Evolutionary conservation across 495 filamentous ascomycete species (phyloP).

Genomic region (Hypoxylon lenormandii): DNA sequence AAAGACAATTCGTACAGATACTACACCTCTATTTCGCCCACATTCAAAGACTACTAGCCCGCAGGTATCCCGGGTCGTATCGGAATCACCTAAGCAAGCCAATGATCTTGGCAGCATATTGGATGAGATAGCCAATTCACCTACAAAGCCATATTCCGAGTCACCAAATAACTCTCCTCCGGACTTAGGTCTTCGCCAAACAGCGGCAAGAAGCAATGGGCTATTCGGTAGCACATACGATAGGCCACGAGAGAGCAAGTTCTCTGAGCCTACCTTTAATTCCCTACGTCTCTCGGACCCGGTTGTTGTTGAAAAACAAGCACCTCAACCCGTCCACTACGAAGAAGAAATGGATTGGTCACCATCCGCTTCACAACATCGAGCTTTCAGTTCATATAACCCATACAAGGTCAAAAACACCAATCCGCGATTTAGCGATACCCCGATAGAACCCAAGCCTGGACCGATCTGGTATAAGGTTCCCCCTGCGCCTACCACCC

Average conservation of each 20-base stretch:
- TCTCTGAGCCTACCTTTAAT: slow-evolving; percentile 13
- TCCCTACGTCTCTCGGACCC: slow-evolving; percentile 41
- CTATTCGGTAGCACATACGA: background rate
- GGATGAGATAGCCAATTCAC: slow-evolving; percentile 56
- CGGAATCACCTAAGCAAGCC: slow-evolving; percentile 14
- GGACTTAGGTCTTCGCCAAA: background rate
- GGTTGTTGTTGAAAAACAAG: slow-evolving; percentile 24
- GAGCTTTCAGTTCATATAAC: slow-evolving; percentile 62
- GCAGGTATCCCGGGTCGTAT: slow-evolving; percentile 10
- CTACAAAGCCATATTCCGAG: slow-evolving; percentile 23
- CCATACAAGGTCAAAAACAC: slow-evolving; percentile 57
- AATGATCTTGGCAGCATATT: slow-evolving; percentile 56
- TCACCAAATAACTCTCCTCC: slow-evolving; percentile 20
- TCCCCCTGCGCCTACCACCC: slow-evolving; percentile 73
- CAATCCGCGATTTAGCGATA: slow-evolving; percentile 68
- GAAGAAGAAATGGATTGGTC: slow-evolving; percentile 84
- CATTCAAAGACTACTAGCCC: slow-evolving; percentile 45
- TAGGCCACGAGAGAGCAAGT: slow-evolving; percentile 19
- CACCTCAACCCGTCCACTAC: slow-evolving; percentile 48
- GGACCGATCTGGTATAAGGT: slow-evolving; percentile 69
- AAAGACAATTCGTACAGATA: slow-evolving; percentile 64
- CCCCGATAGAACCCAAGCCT: slow-evolving; percentile 56
- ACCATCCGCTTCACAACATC: slow-evolving; percentile 68
- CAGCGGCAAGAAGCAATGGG: background rate
- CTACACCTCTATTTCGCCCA: slow-evolving; percentile 68